Base-by-base conservation (phyloP, 139 green algal genomes). In the Astrephomene gubernaculifera region DNA sequence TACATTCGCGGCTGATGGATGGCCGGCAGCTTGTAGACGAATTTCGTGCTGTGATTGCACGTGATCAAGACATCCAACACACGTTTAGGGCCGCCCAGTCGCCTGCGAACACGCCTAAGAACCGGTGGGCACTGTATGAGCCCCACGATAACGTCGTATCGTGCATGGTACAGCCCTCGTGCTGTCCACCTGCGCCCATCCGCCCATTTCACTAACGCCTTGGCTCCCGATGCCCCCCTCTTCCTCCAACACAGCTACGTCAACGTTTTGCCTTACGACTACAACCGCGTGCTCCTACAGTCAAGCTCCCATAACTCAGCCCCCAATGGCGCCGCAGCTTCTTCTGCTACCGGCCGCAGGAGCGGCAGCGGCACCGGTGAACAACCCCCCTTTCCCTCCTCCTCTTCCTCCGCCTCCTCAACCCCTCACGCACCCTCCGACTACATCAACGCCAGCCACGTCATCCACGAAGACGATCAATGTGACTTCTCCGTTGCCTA, bases 211-310 rank as follows among this genome's bases (percentile, higher is more conserved):
- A n/a, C n/a, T n/a, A n/a, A n/a, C n/a, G n/a, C n/a, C n/a, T n/a
- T n/a, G n/a, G n/a, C n/a, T n/a, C n/a, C n/a, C n/a, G n/a, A n/a
- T n/a, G n/a, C n/a, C 19, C 19, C 10, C 24, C 21, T 8, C 4
- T 36, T 35, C 5, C 68, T 25, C 68, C 39, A 19, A 35, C 24
- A 2, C 39, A 86, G 92, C 4, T 95, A 95, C 75, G 36, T 73
- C 33, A 93, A 95, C 68, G 90, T 95, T 0, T 68, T 95, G 39
- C 91, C 92, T 12, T 95, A 92, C 75, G 92, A 95, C 79, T 87
- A 89, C 85, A 95, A 94, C 76, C 78, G 91, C 0, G 92, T 95
- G 45, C 38, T 74, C 60, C 65, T 93, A 38, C 60, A 44, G 29
- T 49, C 61, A n/a, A n/a, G n/a, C n/a, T n/a, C n/a, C n/a, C n/a